These are phyloP conservation scores for Fomitopsis palustris DNA, from an alignment of 1,284 basidiomycete genomes.

Conservation along the genomic window DNA sequence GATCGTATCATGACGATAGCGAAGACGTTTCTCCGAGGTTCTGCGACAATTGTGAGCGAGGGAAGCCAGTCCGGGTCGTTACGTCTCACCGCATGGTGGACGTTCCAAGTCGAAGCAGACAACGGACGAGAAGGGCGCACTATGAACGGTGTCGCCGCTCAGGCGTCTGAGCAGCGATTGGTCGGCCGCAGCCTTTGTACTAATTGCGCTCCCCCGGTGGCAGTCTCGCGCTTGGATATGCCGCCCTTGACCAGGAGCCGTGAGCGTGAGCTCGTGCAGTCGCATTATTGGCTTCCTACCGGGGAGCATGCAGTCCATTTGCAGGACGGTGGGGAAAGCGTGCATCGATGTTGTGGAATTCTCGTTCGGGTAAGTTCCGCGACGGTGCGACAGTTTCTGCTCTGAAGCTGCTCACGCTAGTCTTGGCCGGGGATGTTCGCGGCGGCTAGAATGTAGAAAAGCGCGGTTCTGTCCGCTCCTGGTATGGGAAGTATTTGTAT, in stretches of 20 bases:
- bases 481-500: not conserved
- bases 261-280: not conserved
- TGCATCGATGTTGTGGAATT: not conserved
- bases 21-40: not conserved
- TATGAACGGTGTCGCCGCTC: not conserved
- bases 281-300: not conserved
- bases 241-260: not conserved
- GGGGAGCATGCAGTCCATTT: too few species aligned
- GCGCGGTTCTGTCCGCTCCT: not conserved
- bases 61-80: not conserved
- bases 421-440: not conserved
- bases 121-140: not conserved
- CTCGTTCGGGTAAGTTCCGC: slow-evolving; percentile 1
- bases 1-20: slow-evolving; percentile 2
- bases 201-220: not conserved
- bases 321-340: not conserved
- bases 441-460: not conserved
- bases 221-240: not conserved
- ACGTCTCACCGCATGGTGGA: not conserved
- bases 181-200: not conserved
- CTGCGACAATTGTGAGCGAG: not conserved
- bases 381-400: not conserved
- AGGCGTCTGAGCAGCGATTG: not conserved
- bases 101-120: not conserved
- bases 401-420: not conserved